Evolutionary conservation across 176 grass and related monocot genomes (phyloP).

Genomic region (Bolboschoenus planiculmis): DNA sequence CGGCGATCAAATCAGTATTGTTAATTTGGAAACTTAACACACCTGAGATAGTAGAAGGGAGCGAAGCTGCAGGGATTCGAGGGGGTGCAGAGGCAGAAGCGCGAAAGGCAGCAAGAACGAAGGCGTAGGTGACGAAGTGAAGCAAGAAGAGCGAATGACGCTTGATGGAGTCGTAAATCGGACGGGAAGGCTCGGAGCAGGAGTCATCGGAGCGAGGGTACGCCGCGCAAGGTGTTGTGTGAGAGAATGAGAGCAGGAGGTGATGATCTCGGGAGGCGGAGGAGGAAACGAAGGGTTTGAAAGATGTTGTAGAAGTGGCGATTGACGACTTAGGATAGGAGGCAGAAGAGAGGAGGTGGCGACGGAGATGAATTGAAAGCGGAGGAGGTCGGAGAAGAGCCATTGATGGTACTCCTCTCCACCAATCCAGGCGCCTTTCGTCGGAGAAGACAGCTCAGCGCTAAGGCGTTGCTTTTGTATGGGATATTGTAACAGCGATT

Average conservation of each 20-base stretch:
- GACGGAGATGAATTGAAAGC: not conserved
- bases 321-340: constrained; percentile 5
- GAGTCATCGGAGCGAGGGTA: not conserved
- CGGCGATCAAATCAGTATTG: not conserved
- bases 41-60: constrained; percentile 6
- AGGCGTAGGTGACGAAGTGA: constrained; percentile 39
- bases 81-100: constrained; percentile 20
- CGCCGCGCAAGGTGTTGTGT: not conserved
- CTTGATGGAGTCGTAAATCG: constrained; percentile 21
- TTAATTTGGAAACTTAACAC: not conserved
- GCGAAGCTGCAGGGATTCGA: constrained; percentile 9
- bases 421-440: not conserved
- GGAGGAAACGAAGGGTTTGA: not conserved
- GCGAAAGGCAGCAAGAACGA: constrained; percentile 32
- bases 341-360: not conserved
- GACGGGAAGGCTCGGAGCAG: no score
- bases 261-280: not conserved
- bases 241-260: not conserved
- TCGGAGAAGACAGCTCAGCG: no score
- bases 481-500: no score
- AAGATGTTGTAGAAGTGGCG: not conserved
- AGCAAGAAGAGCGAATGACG: constrained; percentile 27
- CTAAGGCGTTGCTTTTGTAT: no score
- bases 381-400: constrained; percentile 1
- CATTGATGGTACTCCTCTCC: not conserved